Percentiles rank a stretch among this genome's conserved stretches.
Evolutionary conservation across 768 basidiomycete species (phyloP).

Genomic region (Naganishia vishniacii): DNA sequence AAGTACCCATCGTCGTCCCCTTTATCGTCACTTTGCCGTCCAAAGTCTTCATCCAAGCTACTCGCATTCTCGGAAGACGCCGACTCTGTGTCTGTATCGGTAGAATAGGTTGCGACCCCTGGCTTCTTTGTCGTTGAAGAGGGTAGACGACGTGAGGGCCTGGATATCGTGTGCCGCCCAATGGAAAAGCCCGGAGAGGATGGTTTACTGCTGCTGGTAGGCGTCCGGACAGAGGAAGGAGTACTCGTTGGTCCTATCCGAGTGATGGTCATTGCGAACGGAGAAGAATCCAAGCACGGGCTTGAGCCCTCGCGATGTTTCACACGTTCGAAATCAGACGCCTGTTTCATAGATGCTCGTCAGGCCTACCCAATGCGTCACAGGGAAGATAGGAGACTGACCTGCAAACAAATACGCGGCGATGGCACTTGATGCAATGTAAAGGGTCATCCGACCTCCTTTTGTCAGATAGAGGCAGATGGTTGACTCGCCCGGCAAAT

Average conservation of each 20-base stretch:
- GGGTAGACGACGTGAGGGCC: background rate
- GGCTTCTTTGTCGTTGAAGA: background rate
- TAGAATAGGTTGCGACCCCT: background rate
- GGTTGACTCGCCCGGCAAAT: too few species aligned
- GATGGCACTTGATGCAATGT: background rate
- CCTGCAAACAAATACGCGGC: background rate
- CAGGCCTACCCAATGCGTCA: background rate
- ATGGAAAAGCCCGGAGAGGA: background rate
- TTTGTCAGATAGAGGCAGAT: background rate
- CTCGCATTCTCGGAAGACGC: background rate
- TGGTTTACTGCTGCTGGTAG: background rate
- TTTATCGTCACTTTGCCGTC: background rate
- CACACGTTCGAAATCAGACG: background rate
- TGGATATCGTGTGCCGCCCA: background rate
- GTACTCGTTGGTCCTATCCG: constrained; percentile 11
- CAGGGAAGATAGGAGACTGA: background rate
- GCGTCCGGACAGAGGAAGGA: background rate
- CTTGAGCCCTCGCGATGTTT: background rate
- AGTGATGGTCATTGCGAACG: constrained; percentile 1
- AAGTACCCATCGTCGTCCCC: constrained; percentile 7
- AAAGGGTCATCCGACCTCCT: background rate
- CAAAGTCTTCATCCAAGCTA: background rate
- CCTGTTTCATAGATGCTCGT: background rate
- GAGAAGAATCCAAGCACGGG: background rate
- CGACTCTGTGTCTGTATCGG: constrained; percentile 1